Percentiles rank a stretch among this genome's conserved stretches.
Conservation (phyloP, 441 rosid species). For the Pelargonium hybrid region DNA sequence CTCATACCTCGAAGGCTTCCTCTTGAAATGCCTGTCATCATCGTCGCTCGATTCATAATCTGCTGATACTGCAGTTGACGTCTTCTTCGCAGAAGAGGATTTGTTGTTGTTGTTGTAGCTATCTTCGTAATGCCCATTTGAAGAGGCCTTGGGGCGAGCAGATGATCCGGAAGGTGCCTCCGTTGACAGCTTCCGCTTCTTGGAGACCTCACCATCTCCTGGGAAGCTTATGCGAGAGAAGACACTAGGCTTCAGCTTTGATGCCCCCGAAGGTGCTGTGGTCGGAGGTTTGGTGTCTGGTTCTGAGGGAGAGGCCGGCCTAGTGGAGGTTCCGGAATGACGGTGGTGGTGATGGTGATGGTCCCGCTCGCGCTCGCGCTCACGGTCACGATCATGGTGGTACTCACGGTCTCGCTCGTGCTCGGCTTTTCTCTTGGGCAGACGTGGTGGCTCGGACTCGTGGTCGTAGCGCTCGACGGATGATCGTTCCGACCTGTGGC, state of each 20-base stretch:
- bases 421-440: slow-evolving; percentile 53
- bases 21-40: slow-evolving; percentile 83
- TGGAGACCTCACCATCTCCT: slow-evolving; percentile 40
- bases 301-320: slow-evolving; percentile 30
- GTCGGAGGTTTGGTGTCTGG: slow-evolving; percentile 23
- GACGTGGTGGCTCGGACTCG: slow-evolving; percentile 26
- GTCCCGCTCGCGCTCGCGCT: slow-evolving; percentile 25
- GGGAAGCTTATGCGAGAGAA: slow-evolving; percentile 94
- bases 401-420: slow-evolving; percentile 35
- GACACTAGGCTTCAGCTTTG: slow-evolving; percentile 52
- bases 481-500: slow-evolving; percentile 31
- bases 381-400: slow-evolving; percentile 31
- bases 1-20: slow-evolving; percentile 76
- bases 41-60: slow-evolving; percentile 69
- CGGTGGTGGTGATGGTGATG: slow-evolving; percentile 27
- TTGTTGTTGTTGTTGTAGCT: slow-evolving; percentile 24
- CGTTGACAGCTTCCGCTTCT: slow-evolving; percentile 44
- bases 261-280: slow-evolving; percentile 19
- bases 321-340: slow-evolving; percentile 26
- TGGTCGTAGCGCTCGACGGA: slow-evolving; percentile 31
- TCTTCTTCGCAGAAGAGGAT: slow-evolving; percentile 25
- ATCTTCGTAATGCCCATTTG: slow-evolving; percentile 31
- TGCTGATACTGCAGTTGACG: background rate
- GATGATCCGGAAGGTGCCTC: slow-evolving; percentile 13
- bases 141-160: slow-evolving; percentile 25